A percentile compares a stretch with the other conserved stretches of the same genome.
phyloP scores from a whole-genome alignment of 257 asterid species.

The Petunia secreta region DNA sequence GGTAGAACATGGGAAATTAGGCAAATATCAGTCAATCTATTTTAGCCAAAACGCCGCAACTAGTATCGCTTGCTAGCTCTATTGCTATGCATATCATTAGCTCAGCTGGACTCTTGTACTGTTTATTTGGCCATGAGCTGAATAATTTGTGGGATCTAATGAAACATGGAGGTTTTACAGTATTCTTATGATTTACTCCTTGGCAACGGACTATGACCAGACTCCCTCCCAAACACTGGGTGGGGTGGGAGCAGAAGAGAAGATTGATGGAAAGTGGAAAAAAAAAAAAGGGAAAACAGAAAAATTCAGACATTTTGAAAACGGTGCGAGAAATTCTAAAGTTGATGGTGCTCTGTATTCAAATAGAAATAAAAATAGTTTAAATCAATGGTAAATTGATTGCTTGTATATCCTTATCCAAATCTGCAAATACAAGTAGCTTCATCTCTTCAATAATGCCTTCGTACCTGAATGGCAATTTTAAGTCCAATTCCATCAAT shows the following conservation, averaged over 20 bases:
- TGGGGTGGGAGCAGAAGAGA: background rate
- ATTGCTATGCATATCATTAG: conserved; percentile 1
- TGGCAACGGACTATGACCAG: background rate
- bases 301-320: background rate
- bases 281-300: background rate
- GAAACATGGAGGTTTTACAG: background rate
- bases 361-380: background rate
- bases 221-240: background rate
- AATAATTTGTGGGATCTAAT: conserved; percentile 18
- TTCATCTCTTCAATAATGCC: conserved; percentile 17
- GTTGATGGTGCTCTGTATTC: conserved; percentile 10
- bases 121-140: conserved; percentile 1
- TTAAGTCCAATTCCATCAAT: too few relatives aligned
- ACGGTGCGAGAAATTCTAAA: background rate
- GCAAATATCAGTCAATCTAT: background rate
- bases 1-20: background rate
- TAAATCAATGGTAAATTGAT: background rate
- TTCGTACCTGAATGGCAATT: background rate
- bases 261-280: background rate
- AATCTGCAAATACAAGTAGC: conserved; percentile 1
- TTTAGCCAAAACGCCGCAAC: background rate
- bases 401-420: background rate
- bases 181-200: conserved; percentile 12
- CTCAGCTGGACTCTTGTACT: conserved; percentile 1
- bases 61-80: background rate